Evolutionary conservation across 2,329 filamentous ascomycete genomes (phyloP), one percentile per base, ranked within the genome.

Genomic region (Colletotrichum godetiae): DNA sequence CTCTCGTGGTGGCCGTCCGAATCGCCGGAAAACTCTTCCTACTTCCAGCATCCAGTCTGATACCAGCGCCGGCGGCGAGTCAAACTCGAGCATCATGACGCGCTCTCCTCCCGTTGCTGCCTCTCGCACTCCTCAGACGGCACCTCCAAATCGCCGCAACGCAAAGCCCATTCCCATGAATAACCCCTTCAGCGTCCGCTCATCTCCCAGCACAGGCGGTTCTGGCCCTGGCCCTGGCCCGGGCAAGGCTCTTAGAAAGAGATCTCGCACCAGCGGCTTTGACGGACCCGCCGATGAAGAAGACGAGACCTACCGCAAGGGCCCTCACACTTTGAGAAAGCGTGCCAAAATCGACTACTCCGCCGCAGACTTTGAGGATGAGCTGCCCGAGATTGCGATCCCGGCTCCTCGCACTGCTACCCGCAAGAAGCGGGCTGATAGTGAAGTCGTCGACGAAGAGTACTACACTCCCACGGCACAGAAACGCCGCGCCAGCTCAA

Each of bases 311-410:
- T 89, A 86, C 65, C 86, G 83, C 67, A 91, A 91, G 79, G 89
- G 89, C 65, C 88, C 89, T 61, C 89, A 90, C 80, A 89, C 88
- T 42, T 84, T 91, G 35, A 85, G 89, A 75, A 89, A 88, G 79
- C 85, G 89, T 66, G 83, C 87, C 64, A 88, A 88, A 72, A 84
- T 91, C 75, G 88, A 91, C 80, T 91, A 91, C 82, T 88, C 87
- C 42, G 83, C 86, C 77, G 86, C 87, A 76, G 87, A 89, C 75
- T 84, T 87, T 74, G 85, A 86, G 67, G 87, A 89, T 73, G 88
- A 90, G 56, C 67, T 75, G 42, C 52, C 75, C 27, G 79, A 80
- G 3, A 73, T 75, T 65, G 72, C 73, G 13, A 65, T 75, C 31
- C 68, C 74, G 71, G 80, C 63, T 64, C 74, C 59, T 57, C 76